A percentile compares a stretch with the other conserved stretches of the same genome.
Evolutionary conservation across 106 monocot genomes (phyloP).

Genomic region (Posidonia australis): DNA sequence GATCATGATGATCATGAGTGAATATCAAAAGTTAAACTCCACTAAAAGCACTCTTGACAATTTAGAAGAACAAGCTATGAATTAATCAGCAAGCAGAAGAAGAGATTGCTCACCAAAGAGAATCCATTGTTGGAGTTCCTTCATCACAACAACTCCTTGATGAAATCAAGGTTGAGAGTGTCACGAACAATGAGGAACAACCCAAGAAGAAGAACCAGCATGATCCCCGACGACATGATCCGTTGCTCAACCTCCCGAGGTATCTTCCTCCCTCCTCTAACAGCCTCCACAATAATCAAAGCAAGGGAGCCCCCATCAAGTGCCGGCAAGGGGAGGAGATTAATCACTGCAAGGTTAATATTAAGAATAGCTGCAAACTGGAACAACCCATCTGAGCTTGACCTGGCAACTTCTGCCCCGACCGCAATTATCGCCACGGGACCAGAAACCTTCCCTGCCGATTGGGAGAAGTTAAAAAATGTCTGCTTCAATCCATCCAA

Average conservation of each 20-base stretch:
- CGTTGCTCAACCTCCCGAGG: slow-evolving; percentile 86
- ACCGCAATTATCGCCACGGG: slow-evolving; percentile 94
- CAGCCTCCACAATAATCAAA: slow-evolving; percentile 67
- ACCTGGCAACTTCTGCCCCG: slow-evolving; percentile 82
- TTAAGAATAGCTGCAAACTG: slow-evolving; percentile 89
- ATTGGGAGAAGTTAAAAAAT: slow-evolving; percentile 73
- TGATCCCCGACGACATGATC: slow-evolving; percentile 78
- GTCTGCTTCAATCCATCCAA: slow-evolving; percentile 84
- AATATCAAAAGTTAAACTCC: no score
- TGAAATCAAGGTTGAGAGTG: slow-evolving; percentile 84
- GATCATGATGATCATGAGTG: no score
- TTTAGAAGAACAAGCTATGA: no score
- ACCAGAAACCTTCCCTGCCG: slow-evolving; percentile 77
- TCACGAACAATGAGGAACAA: slow-evolving; percentile 79
- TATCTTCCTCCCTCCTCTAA: slow-evolving; percentile 71
- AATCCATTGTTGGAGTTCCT: neutral
- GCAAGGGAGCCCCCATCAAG: slow-evolving; percentile 87
- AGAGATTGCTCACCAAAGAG: no score
- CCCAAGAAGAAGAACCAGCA: slow-evolving; percentile 59
- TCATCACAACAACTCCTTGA: slow-evolving; percentile 77
- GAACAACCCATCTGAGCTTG: slow-evolving; percentile 70
- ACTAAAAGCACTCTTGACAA: no score
- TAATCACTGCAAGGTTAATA: slow-evolving; percentile 77
- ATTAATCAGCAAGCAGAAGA: no score
- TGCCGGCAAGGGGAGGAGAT: slow-evolving; percentile 81